Base-by-base conservation (phyloP, 768 basidiomycete species). In the Lactarius deliciosus region DNA sequence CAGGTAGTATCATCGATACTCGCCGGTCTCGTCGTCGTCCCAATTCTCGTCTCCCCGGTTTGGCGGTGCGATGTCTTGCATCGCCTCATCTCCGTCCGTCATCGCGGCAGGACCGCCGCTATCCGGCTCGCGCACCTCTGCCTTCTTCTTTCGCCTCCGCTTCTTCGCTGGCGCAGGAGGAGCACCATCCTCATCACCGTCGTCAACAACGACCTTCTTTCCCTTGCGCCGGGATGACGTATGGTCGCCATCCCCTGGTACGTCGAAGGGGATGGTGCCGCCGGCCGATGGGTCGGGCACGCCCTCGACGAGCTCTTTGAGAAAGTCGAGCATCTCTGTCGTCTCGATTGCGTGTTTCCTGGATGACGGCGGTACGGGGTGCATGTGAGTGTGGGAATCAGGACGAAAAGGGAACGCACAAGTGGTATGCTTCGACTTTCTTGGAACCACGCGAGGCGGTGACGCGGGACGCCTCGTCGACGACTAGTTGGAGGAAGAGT, bases 271-370 rank as follows among this genome's bases (percentile, higher is more conserved):
- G 53, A 91, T 85, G 0, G 89, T 92, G 2, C 89, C 91, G 13
- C 92, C 91, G 22, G 86, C 86, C 4, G 91, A 90, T 0, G 95
- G 95, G 76, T 98, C 95, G 0, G 92, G 90, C 7, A 96, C 86
- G 41, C 81, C 79, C 73, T 90, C 87, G 28, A 96, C 94, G 61
- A 97, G 86, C 74, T 98, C 95, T 74, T 92, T 91, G 38, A 98
- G 83, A 77, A 98, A 98, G 76, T 98, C 96, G 59, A 98, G 86
- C 81, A 87, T 91, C 69, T 94, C 89, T 13, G 88, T 90, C 18
- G 87, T 88, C 64, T 92, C 90, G 10, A 98, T 87, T 0, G 94
- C 93, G 72, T 94, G 92, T 81, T 98, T 98, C 69, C 96, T 98
- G 13, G 9, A 50, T 53, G 38, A 60, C 32, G 56, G 65, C 47